Base-by-base conservation (phyloP, 2,329 filamentous ascomycete genomes). In the Claviceps africana region DNA sequence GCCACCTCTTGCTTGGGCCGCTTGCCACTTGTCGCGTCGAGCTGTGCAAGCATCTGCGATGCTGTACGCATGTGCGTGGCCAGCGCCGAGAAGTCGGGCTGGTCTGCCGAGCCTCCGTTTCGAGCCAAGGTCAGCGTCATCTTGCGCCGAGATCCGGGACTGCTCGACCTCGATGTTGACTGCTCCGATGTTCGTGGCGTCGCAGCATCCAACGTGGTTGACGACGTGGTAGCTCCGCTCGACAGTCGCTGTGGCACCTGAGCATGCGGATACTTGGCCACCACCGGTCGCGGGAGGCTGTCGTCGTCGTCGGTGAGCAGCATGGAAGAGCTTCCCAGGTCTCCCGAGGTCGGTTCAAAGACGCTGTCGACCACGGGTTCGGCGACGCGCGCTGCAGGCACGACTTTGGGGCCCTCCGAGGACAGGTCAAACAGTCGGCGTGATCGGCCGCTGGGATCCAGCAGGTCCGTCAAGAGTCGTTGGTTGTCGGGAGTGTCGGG, bases 51-150 rank as follows among this genome's bases (percentile, higher is more conserved):
- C 87, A 93, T 93, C 65, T 90, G 86, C 15, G 87, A 88, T 4
- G 87, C 87, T 4, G 86, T 89, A 21, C 87, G 80, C 86, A 93
- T 93, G 64, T 93, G 87, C 13, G 86, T 90, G 13, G 87, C 88
- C 33, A 93, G 70, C 2, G 87, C 87, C 11, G 85, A 88, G 58
- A 91, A 86, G 61, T 93, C 87, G 1, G 85, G 83, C 62, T 88
- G 85, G 54, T 89, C 85, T 11, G 72, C 69, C 17, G 77, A 70
- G 28, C n/a, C 39, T 21, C 72, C 72, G 57, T 75, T 78, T 47
- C 78, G 73, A 50, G 74, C 73, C 46, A 73, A 70, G 19, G 77
- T 72, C 28, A 85, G 59, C 4, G 81, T 81, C 74, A 82, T 76
- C 63, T 79, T 81, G 51, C 81, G 72, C n/a, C 70, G 61, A 4